Conservation (phyloP, 176 grass and related monocot genomes). For the Cocos nucifera region DNA sequence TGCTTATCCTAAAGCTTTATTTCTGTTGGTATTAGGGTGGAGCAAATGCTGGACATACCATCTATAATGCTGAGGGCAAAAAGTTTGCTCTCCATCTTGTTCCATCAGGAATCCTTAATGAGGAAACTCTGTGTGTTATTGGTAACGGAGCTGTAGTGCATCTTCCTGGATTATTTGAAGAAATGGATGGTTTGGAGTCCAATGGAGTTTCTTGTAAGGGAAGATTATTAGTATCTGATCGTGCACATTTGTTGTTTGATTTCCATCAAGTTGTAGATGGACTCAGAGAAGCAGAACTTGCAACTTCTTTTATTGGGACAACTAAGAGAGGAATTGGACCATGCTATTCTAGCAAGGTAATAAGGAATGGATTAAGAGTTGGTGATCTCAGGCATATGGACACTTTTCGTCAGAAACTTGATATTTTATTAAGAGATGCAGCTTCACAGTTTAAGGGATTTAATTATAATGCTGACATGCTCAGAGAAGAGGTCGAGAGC, state of each 20-base stretch:
- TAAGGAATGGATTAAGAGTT: conserved; percentile 70
- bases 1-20: conserved; percentile 9
- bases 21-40: conserved; percentile 49
- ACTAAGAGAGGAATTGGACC: conserved; percentile 83
- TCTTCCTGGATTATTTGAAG: conserved; percentile 82
- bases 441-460: conserved; percentile 59
- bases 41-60: conserved; percentile 92
- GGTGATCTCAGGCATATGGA: conserved; percentile 70
- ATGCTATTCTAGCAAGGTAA: conserved; percentile 82
- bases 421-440: conserved; percentile 56
- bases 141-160: conserved; percentile 85
- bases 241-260: conserved; percentile 89
- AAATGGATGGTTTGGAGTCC: conserved; percentile 66
- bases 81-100: conserved; percentile 87
- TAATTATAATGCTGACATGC: conserved; percentile 39
- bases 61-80: conserved; percentile 91
- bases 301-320: conserved; percentile 66
- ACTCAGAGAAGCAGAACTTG: conserved; percentile 70
- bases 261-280: conserved; percentile 85
- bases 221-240: conserved; percentile 79
- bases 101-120: conserved; percentile 89
- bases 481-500: conserved; percentile 72
- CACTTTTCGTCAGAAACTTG: conserved; percentile 66
- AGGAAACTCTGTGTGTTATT: conserved; percentile 65
- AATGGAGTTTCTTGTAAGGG: conserved; percentile 60